Percentiles rank a stretch among this genome's conserved stretches.
Evolutionary conservation across 495 filamentous ascomycete species (phyloP).

Genomic region (Neurospora sp.): DNA sequence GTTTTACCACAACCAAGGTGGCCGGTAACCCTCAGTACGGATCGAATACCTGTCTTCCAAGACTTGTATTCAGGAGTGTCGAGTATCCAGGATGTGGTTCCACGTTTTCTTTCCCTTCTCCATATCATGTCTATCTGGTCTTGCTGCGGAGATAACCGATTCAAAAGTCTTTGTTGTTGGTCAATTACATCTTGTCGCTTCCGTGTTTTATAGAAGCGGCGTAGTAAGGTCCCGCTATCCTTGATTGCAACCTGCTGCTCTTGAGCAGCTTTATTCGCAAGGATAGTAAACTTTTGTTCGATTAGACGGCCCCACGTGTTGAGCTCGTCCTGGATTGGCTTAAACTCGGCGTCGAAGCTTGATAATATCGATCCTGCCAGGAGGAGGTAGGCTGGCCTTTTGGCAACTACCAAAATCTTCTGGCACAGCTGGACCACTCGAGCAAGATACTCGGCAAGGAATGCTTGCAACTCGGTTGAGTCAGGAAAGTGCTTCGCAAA

Average conservation of each 20-base stretch:
- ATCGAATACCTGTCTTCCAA: not conserved
- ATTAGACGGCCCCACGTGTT: not conserved
- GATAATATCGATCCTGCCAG: not conserved
- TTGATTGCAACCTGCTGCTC: not conserved
- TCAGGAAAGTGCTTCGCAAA: not conserved
- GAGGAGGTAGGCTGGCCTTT: not conserved
- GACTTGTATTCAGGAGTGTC: not conserved
- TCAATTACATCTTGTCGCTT: not conserved
- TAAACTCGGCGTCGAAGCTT: not conserved
- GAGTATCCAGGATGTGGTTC: not conserved
- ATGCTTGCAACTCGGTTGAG: not conserved
- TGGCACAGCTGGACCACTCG: not conserved
- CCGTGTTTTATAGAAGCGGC: not conserved
- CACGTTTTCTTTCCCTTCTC: constrained; percentile 1
- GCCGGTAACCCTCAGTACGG: not conserved
- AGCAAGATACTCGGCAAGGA: constrained; percentile 2
- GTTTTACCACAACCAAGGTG: constrained; percentile 2
- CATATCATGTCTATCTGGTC: not conserved
- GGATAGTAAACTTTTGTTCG: not conserved
- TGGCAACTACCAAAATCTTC: not conserved
- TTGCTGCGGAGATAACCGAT: not conserved
- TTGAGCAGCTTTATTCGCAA: not conserved
- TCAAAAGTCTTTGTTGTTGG: not conserved
- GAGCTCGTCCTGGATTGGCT: not conserved
- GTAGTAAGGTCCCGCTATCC: not conserved